Base-by-base conservation (phyloP, 2,329 filamentous ascomycete species). In the Iodosphaeria phyllophila region DNA sequence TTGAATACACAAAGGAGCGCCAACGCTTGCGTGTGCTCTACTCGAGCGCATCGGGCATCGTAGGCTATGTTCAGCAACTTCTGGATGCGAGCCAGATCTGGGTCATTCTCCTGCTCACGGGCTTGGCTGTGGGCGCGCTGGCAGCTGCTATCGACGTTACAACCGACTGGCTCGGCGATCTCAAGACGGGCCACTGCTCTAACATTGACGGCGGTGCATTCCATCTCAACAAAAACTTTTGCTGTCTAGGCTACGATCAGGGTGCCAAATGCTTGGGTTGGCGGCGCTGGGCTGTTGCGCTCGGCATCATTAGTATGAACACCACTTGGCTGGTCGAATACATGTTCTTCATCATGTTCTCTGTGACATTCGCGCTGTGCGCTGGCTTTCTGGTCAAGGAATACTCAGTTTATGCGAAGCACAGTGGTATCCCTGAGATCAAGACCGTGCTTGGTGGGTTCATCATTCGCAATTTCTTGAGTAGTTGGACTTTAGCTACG, bases 361-460 rank as follows among this genome's bases (percentile, higher is more conserved):
- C 83, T 26, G 82, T 92, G 7, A 39, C 76, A 6, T 86, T 92
- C 42, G 84, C 86, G 14, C 59, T 70, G 18, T 68, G 64, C 29
- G 82, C 89, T 7, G 79, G 76, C 26, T 44, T 84, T 26, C 54
- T 95, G 27, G 84, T 95, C 9, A 70, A 75, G 38, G 69, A 75
- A 38, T 95, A 84, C 48, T 82, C 80, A 13, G 60, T 77, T 5
- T 80, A 92, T 50, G 86, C 86, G 23, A 86, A 78, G 45, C 86
- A 95, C 43, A 92, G 82, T 45, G 86, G 86, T 51, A 93, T 98
- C 37, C 83, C 86, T 5, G 86, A 98, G 56, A 91, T 98, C 52
- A 98, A 98, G 58, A 93, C 84, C 3, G 69, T 98, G 6, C 56
- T 98, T 27, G 86, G 86, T 20, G 86, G 86, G 5, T 93, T 93